Evolutionary conservation across 2,329 filamentous ascomycete species (phyloP).

Genomic region (Neurospora sp.): DNA sequence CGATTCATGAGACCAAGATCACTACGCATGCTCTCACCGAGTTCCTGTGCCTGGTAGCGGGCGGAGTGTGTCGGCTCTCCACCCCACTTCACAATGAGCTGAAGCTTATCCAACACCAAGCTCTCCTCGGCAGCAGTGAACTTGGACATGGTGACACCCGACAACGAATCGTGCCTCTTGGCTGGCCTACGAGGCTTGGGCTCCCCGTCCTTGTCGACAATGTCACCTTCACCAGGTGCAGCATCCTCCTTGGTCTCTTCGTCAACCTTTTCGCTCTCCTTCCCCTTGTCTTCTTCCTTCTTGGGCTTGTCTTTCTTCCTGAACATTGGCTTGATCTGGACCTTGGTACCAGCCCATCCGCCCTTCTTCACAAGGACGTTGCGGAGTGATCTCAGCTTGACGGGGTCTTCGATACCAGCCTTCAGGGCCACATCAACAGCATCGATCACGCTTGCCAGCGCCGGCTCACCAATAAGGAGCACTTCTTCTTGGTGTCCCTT

Average conservation of each 20-base stretch:
- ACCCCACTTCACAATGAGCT: slow-evolving; percentile 98
- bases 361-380: slow-evolving; percentile 90
- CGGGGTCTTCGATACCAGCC: slow-evolving; percentile 71
- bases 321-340: slow-evolving; percentile 99
- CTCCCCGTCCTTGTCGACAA: slow-evolving; percentile 15
- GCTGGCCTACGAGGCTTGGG: slow-evolving; percentile 33
- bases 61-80: slow-evolving; percentile 97
- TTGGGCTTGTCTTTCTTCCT: slow-evolving; percentile 70
- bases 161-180: slow-evolving; percentile 71
- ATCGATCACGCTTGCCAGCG: slow-evolving; percentile 76
- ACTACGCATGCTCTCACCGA: slow-evolving; percentile 92
- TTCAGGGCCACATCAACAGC: slow-evolving; percentile 75
- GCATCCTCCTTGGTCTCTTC: slow-evolving; percentile 12
- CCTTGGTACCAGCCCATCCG: slow-evolving; percentile 89
- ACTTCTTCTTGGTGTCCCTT: slow-evolving; percentile 97
- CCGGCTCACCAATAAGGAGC: slow-evolving; percentile 81
- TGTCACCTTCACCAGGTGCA: slow-evolving; percentile 11
- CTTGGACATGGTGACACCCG: slow-evolving; percentile 83
- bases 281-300: slow-evolving; percentile 24
- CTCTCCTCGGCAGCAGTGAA: slow-evolving; percentile 91
- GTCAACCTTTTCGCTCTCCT: slow-evolving; percentile 17
- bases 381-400: slow-evolving; percentile 75
- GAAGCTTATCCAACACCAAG: slow-evolving; percentile 86
- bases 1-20: slow-evolving; percentile 88
- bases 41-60: slow-evolving; percentile 87